phyloP scores from a whole-genome alignment of 2,329 filamentous ascomycete species.

The Coleophoma eucalyptorum region DNA sequence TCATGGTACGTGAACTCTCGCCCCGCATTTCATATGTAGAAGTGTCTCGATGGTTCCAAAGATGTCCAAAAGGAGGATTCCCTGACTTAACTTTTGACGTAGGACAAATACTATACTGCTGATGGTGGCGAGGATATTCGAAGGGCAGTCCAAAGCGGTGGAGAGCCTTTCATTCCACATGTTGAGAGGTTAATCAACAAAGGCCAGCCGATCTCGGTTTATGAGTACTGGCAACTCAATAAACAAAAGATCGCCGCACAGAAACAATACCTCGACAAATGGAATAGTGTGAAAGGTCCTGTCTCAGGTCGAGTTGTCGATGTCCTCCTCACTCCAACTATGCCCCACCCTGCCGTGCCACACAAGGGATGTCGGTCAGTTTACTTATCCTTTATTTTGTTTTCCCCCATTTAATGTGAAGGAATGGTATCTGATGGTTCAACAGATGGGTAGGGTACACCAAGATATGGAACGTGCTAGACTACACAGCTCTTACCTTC shows the following conservation, averaged over 20 bases:
- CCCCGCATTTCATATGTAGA: too few relatives aligned
- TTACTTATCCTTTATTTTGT: not conserved
- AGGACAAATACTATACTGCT: conserved; percentile 16
- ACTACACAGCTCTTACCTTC: conserved; percentile 55
- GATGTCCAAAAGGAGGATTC: too few relatives aligned
- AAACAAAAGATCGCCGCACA: conserved; percentile 17
- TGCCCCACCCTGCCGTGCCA: conserved; percentile 55
- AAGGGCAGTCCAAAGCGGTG: conserved; percentile 3
- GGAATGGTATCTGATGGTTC: conserved; percentile 2
- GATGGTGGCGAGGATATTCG: conserved; percentile 12
- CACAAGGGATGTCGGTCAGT: conserved; percentile 21
- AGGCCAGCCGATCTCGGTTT: conserved; percentile 7
- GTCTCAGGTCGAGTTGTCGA: conserved; percentile 20
- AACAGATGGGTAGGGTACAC: conserved; percentile 54
- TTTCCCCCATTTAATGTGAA: conserved; percentile 18
- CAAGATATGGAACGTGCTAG: conserved; percentile 58
- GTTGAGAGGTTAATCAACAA: conserved; percentile 53
- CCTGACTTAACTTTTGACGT: conserved; percentile 28
- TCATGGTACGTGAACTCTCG: conserved; percentile 38
- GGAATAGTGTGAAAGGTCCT: conserved; percentile 19
- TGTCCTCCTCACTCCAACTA: conserved; percentile 31
- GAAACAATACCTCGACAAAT: conserved; percentile 25
- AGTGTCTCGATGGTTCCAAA: too few relatives aligned
- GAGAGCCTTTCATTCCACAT: conserved; percentile 40
- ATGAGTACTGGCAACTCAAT: conserved; percentile 10